phyloP scores from a whole-genome alignment of 2,329 filamentous ascomycete species.

The Alternaria longipes region DNA sequence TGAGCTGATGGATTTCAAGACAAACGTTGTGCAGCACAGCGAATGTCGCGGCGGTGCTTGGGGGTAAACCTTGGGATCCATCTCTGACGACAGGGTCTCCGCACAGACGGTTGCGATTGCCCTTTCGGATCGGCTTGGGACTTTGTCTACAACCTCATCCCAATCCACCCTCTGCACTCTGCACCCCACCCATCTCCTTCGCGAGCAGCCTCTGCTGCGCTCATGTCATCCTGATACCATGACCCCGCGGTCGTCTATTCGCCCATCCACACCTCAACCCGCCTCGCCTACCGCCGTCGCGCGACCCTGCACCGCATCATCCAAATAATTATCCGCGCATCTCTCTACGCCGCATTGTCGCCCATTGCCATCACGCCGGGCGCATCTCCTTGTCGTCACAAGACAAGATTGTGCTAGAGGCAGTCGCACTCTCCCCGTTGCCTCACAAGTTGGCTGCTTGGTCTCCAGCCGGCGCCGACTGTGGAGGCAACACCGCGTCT shows the following conservation, averaged over 20 bases:
- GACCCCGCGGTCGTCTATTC: conserved; percentile 35
- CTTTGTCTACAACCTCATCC: conserved; percentile 27
- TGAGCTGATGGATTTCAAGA: neutral
- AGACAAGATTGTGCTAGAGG: too few species aligned
- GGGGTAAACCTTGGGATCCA: neutral
- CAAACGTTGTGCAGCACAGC: neutral
- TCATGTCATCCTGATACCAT: conserved; percentile 50
- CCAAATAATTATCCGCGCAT: conserved; percentile 36
- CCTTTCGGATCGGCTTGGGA: conserved; percentile 19
- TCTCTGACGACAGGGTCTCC: conserved; percentile 17
- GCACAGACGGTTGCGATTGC: conserved; percentile 23
- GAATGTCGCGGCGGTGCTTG: neutral
- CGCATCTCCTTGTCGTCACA: neutral
- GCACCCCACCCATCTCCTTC: conserved; percentile 12
- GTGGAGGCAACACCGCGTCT: conserved; percentile 55
- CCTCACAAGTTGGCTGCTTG: conserved; percentile 52
- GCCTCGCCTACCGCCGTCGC: conserved; percentile 31
- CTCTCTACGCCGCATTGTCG: conserved; percentile 22
- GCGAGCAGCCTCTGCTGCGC: conserved; percentile 43
- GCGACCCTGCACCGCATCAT: conserved; percentile 35
- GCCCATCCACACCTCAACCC: conserved; percentile 30
- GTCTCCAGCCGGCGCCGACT: conserved; percentile 50
- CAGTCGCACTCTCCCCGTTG: conserved; percentile 33
- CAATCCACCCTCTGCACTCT: conserved; percentile 18
- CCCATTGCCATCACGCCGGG: conserved; percentile 5